phyloP scores from a whole-genome alignment of 192 early-diverging fungal species.

The Tieghemiomyces parasiticus region DNA sequence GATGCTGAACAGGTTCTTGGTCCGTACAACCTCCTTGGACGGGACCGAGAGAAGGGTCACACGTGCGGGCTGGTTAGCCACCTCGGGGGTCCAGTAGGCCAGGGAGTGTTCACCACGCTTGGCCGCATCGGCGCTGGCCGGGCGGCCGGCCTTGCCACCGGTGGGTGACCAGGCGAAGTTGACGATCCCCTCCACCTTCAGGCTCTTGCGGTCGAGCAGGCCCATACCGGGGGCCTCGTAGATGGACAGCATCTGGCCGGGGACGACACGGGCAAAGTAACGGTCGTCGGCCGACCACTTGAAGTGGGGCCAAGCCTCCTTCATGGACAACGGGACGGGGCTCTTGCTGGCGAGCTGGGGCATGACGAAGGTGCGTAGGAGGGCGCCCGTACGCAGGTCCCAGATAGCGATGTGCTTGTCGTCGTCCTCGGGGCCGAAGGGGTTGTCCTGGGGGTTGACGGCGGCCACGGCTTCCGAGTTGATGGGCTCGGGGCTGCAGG shows the following conservation, averaged over 20 bases:
- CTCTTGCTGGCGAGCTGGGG: conserved; percentile 18
- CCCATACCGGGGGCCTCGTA: conserved; percentile 94
- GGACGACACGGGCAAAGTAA: conserved; percentile 82
- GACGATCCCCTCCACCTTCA: conserved; percentile 65
- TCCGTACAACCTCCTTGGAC: conserved; percentile 67
- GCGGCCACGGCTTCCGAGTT: conserved; percentile 31
- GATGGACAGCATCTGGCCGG: conserved; percentile 58
- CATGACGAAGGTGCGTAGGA: conserved; percentile 79
- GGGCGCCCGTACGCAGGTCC: conserved; percentile 74
- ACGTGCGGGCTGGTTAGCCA: conserved; percentile 89
- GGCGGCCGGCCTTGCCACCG: conserved; percentile 20
- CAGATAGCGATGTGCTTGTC: conserved; percentile 72
- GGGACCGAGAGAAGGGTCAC: conserved; percentile 82
- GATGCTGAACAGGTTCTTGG: conserved; percentile 97
- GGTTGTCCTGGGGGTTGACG: conserved; percentile 50
- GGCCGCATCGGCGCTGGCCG: conserved; percentile 11
- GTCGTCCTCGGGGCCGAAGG: conserved; percentile 50
- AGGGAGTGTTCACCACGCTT: conserved; percentile 47
- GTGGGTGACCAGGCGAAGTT: conserved; percentile 66
- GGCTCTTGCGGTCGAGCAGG: conserved; percentile 82
- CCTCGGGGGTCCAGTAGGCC: conserved; percentile 93
- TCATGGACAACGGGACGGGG: conserved; percentile 7
- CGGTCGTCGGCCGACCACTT: conserved; percentile 92
- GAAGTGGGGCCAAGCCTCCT: conserved; percentile 69
- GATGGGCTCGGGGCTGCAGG: conserved; percentile 81